Percentiles rank a stretch among this genome's conserved stretches.
Evolutionary conservation across 768 basidiomycete species (phyloP).

Genomic region (Plicaturopsis crispa): DNA sequence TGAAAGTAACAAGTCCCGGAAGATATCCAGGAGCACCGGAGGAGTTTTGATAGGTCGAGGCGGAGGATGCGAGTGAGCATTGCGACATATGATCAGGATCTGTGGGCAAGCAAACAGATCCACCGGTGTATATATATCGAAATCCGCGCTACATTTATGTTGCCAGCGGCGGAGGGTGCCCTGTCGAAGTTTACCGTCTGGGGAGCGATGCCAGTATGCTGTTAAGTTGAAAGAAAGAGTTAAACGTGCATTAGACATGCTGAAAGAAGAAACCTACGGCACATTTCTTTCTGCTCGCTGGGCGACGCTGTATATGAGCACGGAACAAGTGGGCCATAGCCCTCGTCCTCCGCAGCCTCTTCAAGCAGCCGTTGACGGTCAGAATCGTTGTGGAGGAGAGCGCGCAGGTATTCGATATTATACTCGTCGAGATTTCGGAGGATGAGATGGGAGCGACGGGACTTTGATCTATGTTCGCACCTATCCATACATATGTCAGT

Average conservation of each 20-base stretch:
- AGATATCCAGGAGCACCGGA: constrained; percentile 6
- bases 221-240: constrained; percentile 4
- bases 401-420: constrained; percentile 13
- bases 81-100: constrained; percentile 7
- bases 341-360: too few relatives aligned
- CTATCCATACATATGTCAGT: background rate
- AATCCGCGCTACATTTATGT: background rate
- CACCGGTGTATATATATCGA: constrained; percentile 6
- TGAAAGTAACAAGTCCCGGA: constrained; percentile 8
- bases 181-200: constrained; percentile 8
- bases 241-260: background rate
- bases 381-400: constrained; percentile 11
- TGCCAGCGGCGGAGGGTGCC: constrained; percentile 8
- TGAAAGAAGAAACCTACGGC: constrained; percentile 9
- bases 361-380: constrained; percentile 5
- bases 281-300: constrained; percentile 10
- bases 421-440: constrained; percentile 15
- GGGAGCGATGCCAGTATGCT: constrained; percentile 14
- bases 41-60: constrained; percentile 3
- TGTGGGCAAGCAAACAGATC: constrained; percentile 7
- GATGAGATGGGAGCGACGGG: constrained; percentile 11
- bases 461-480: constrained; percentile 4
- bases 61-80: constrained; percentile 5
- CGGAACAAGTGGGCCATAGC: constrained; percentile 14
- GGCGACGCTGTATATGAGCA: constrained; percentile 12